Evolutionary conservation across 345 rosid genomes (phyloP).

Genomic region (Dipteronia sinensis): DNA sequence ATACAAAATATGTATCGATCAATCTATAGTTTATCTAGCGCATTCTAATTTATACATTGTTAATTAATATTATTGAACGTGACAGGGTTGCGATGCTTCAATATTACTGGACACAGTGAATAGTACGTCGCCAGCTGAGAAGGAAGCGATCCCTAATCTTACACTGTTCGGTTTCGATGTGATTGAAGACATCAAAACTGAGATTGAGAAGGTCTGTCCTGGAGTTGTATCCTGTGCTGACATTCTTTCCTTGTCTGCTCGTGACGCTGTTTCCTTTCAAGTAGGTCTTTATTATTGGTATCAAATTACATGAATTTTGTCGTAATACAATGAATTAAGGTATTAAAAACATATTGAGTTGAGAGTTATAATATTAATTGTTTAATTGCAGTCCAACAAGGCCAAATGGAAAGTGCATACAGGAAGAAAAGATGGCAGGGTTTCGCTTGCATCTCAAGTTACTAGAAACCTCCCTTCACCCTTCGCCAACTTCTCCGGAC

Average conservation of each 20-base stretch:
- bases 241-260: conserved; percentile 55
- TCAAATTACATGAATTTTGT: too few relatives aligned
- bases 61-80: too few relatives aligned
- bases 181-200: conserved; percentile 57
- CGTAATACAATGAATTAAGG: too few relatives aligned
- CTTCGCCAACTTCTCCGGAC: conserved; percentile 41
- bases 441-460: conserved; percentile 48
- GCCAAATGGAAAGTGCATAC: conserved; percentile 53
- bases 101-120: conserved; percentile 42
- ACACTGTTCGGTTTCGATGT: conserved; percentile 52
- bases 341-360: too few relatives aligned
- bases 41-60: too few relatives aligned
- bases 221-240: conserved; percentile 61
- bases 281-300: conserved; percentile 26
- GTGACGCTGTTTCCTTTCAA: conserved; percentile 58
- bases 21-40: too few relatives aligned
- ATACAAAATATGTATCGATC: too few relatives aligned
- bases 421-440: conserved; percentile 64
- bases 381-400: conserved; percentile 36
- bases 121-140: conserved; percentile 37
- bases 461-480: conserved; percentile 51
- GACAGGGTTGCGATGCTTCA: conserved; percentile 70
- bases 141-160: conserved; percentile 55
- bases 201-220: conserved; percentile 52
- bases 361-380: too few relatives aligned